Evolutionary conservation across 2,329 filamentous ascomycete genomes (phyloP).

Genomic region (Fusarium chlamydosporum): DNA sequence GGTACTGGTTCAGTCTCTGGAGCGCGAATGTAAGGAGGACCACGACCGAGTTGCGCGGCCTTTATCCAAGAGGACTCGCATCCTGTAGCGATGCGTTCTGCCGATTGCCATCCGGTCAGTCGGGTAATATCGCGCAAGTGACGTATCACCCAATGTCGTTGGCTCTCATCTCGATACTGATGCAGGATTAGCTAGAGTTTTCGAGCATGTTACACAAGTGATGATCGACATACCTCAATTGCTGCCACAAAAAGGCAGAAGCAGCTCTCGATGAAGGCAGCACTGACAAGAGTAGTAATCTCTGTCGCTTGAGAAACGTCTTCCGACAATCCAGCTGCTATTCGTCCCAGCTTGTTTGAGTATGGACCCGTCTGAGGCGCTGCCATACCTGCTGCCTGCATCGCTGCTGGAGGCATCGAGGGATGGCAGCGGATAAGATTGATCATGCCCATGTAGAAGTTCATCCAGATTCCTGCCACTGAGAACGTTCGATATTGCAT

Average conservation of each 20-base stretch:
- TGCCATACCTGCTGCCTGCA: constrained; percentile 85
- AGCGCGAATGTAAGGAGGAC: constrained; percentile 77
- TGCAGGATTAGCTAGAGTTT: constrained; percentile 34
- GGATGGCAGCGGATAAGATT: constrained; percentile 87
- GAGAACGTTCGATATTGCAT: constrained; percentile 87
- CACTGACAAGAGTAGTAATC: constrained; percentile 83
- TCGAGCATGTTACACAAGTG: background rate
- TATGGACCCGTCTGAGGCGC: constrained; percentile 78
- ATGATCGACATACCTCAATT: constrained; percentile 69
- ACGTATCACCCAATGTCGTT: constrained; percentile 83
- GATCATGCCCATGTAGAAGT: constrained; percentile 88
- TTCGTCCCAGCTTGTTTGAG: constrained; percentile 82
- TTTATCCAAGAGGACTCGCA: constrained; percentile 89
- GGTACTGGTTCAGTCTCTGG: constrained; percentile 54
- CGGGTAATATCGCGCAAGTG: constrained; percentile 81
- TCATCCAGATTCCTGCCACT: constrained; percentile 89
- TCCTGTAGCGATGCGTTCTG: constrained; percentile 82
- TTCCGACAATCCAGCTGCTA: constrained; percentile 79
- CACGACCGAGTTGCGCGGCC: constrained; percentile 78
- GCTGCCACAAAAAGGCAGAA: constrained; percentile 90
- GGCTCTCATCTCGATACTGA: constrained; percentile 77
- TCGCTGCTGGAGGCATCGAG: constrained; percentile 89
- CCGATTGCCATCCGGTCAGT: constrained; percentile 89
- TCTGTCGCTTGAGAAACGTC: constrained; percentile 66
- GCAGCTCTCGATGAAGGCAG: constrained; percentile 84